Evolutionary conservation across 2,329 filamentous ascomycete species (phyloP).

Genomic region (Arthrinium phaeospermum): DNA sequence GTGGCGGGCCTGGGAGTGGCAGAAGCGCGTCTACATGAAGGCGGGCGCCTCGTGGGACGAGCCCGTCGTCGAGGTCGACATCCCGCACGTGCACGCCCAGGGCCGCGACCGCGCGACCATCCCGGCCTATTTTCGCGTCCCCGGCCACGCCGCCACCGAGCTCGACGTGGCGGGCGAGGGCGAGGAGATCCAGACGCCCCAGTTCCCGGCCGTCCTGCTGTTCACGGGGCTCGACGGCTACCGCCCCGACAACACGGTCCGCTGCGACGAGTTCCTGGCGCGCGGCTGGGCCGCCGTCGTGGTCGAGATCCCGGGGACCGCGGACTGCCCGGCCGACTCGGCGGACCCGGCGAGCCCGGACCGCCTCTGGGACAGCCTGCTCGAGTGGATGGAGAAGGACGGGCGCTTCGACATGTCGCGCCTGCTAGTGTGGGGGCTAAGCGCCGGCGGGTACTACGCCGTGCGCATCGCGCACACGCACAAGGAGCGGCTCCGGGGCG

Average conservation of each 20-base stretch:
- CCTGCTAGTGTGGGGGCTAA: constrained; percentile 69
- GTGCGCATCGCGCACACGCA: constrained; percentile 73
- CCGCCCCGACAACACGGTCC: constrained; percentile 65
- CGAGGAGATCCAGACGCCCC: constrained; percentile 22
- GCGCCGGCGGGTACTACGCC: constrained; percentile 71
- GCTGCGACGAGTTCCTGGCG: constrained; percentile 65
- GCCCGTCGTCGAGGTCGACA: constrained; percentile 65
- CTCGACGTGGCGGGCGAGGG: background rate
- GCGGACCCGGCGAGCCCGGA: constrained; percentile 65
- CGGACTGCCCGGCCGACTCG: constrained; percentile 69
- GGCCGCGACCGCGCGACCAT: constrained; percentile 60
- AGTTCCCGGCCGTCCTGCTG: constrained; percentile 57
- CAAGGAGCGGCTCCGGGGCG: constrained; percentile 55
- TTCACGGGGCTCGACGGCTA: constrained; percentile 69
- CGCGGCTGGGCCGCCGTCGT: constrained; percentile 69
- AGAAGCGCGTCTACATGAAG: constrained; percentile 68
- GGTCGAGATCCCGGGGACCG: constrained; percentile 70
- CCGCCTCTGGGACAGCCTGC: constrained; percentile 65
- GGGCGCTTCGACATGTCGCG: constrained; percentile 59
- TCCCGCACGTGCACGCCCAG: constrained; percentile 61
- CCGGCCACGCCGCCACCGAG: constrained; percentile 39
- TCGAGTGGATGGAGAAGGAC: constrained; percentile 61
- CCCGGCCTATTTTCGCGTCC: constrained; percentile 69
- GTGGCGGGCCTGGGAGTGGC: constrained; percentile 66
- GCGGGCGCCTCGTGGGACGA: constrained; percentile 58